Base-by-base conservation (phyloP, 495 filamentous ascomycete genomes). In the Xylaria nigripes region DNA sequence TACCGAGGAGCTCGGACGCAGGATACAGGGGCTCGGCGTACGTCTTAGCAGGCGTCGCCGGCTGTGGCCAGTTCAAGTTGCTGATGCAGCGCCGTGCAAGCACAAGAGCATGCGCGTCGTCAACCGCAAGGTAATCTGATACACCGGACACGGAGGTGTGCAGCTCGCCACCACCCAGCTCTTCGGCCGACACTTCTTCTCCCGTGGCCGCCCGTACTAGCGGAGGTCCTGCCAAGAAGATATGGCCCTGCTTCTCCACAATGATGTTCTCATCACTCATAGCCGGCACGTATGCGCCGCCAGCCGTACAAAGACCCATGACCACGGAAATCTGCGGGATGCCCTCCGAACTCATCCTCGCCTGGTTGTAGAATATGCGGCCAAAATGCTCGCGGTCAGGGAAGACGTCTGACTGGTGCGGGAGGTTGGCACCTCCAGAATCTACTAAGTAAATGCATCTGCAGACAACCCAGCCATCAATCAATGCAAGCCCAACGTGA, bases 221-320 rank as follows among this genome's bases (percentile, higher is more conserved):
- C 0, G 93, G 94, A 16, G 93, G 93, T 0, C 93, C 93, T 5
- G 94, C 93, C 0, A 98, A 81, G 72, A 97, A 98, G 59, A 98
- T 96, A 41, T 93, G 93, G 9, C 94, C 93, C 61, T 96, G 90
- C 27, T 91, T 86, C 61, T 87, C 81, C 36, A 98, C 93, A 55
- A 98, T 98, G 62, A 98, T 96, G 57, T 83, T 87, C 76, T 97
- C 93, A 64, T 97, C 94, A 52, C 87, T 92, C 93, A 98, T 98
- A 47, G 86, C 85, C 1, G 93, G 93, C 15, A 97, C 91, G 67
- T 98, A 98, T 21, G 93, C 93, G 27, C 93, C 93, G 48, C 93
- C 93, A 0, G 91, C 90, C 0, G 90, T 95, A 70, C 91, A 96
- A n/a, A 93, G 86, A 0, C 93, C 93, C 93, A 98, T 95, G 23